Base-by-base conservation (phyloP, 257 asterid genomes). In the Salvia hispanica region DNA sequence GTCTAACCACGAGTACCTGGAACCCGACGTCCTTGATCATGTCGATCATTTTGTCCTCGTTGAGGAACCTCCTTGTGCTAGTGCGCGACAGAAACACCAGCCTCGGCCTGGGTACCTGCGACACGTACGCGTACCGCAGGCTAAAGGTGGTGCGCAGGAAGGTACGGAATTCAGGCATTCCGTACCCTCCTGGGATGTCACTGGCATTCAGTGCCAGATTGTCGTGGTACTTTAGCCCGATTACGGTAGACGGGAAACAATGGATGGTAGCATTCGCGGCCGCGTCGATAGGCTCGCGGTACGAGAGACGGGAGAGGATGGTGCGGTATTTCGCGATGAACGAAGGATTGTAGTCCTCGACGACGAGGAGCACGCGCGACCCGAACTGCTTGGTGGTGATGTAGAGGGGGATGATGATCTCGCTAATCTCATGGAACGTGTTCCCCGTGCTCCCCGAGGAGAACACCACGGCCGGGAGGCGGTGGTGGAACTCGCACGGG, bases 371-470 rank as follows among this genome's bases (percentile, higher is more conserved):
- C 13, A 87, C 88, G 45, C 83, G 80, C 64, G 85, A 82, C 9
- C 80, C 77, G 64, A 92, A 84, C 47, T 84, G 98, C 33, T 76
- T 90, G 40, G 86, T 42, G 14, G 96, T 86, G 46, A 92, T 80
- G 83, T 58, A 92, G 13, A 92, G 78, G 7, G 98, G 98, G 51
- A 92, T 47, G 15, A 92, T 84, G 66, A 91, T 91, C 68, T 92
- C 98, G 25, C 84, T 92, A 83, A 85, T 82, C 48, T 89, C 96
- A 40, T 91, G 96, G 87, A 82, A 91, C 8, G 82, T 81, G 76
- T 91, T 91, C 7, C 98, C 98, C 3, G 86, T 87, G 75, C 90
- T 85, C 28, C 91, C 82, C 2, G 95, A 82, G n/a, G 98, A 91
- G 76, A 91, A 91, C 64, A 91, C 72, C 63, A 88, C 87, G 13